These are phyloP conservation scores for Acanthamoeba triangularis DNA, from an alignment of 208 protist genomes.

Conservation along the genomic window DNA sequence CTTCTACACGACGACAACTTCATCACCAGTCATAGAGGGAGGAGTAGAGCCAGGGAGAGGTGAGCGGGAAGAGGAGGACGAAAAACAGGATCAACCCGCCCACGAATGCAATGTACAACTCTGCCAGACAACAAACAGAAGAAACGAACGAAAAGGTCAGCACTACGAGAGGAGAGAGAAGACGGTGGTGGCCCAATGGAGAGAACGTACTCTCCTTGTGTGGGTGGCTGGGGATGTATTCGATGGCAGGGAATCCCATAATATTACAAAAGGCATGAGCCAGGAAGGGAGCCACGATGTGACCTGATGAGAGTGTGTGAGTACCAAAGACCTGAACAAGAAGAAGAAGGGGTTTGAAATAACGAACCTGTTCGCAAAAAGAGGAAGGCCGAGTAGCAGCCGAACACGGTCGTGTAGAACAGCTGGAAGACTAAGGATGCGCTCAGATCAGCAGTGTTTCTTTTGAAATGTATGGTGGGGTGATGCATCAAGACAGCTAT, in stretches of 20 bases:
- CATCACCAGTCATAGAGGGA: background rate
- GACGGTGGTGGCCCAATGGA: background rate
- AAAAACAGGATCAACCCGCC: conserved; percentile 49
- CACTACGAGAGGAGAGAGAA: background rate
- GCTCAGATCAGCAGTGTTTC: background rate
- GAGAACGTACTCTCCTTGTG: conserved; percentile 69
- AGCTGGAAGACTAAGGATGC: conserved; percentile 77
- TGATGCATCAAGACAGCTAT: too few relatives aligned
- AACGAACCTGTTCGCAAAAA: conserved; percentile 76
- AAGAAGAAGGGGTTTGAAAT: background rate
- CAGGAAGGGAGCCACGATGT: conserved; percentile 69
- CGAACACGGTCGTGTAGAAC: conserved; percentile 81
- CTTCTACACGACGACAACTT: too few relatives aligned
- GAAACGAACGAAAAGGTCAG: background rate
- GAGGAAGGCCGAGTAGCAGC: conserved; percentile 75
- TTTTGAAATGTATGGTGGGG: background rate
- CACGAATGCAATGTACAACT: conserved; percentile 35
- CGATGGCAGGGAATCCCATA: conserved; percentile 79
- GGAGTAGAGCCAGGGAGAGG: conserved; percentile 39
- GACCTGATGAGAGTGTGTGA: background rate
- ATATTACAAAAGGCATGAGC: conserved; percentile 83
- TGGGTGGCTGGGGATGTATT: conserved; percentile 53
- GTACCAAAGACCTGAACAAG: background rate
- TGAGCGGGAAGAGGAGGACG: conserved; percentile 73
- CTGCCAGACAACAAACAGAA: background rate